A percentile compares a stretch with the other conserved stretches of the same genome.
These are phyloP conservation scores for Arabis hirsuta DNA, from an alignment of 345 rosid species.

Conservation along the genomic window DNA sequence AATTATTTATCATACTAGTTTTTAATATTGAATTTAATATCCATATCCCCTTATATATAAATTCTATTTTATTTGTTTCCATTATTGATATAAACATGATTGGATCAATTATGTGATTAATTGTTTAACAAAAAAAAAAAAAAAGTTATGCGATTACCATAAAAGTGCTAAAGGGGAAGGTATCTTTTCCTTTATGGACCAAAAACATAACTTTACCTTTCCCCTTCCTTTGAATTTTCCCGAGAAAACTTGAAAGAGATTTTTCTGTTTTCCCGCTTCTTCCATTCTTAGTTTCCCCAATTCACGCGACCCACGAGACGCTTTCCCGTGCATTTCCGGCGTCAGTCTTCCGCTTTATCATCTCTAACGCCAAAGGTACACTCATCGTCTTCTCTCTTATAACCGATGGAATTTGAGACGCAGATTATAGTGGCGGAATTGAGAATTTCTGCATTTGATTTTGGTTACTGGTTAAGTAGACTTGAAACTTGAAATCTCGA, in stretches of 20 bases:
- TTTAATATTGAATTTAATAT: too few relatives aligned
- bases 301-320: constrained; percentile 20
- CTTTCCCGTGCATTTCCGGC: background rate
- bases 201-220: constrained; percentile 6
- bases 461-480: background rate
- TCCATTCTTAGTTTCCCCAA: constrained; percentile 5
- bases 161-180: constrained; percentile 17
- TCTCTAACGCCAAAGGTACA: constrained; percentile 35
- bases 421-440: constrained; percentile 1
- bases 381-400: constrained; percentile 22
- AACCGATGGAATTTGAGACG: background rate
- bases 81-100: too few relatives aligned
- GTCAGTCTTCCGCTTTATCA: background rate
- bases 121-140: too few relatives aligned
- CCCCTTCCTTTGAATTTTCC: constrained; percentile 4
- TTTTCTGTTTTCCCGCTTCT: constrained; percentile 20
- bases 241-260: constrained; percentile 1
- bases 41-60: too few relatives aligned
- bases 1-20: too few relatives aligned
- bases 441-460: background rate
- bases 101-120: background rate
- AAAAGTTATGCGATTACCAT: background rate
- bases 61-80: too few relatives aligned
- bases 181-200: constrained; percentile 40
- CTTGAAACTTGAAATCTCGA: background rate